Evolutionary conservation across 2,329 filamentous ascomycete species (phyloP), one percentile per base, ranked within the genome.

Genomic region (Aspergillus sp.): DNA sequence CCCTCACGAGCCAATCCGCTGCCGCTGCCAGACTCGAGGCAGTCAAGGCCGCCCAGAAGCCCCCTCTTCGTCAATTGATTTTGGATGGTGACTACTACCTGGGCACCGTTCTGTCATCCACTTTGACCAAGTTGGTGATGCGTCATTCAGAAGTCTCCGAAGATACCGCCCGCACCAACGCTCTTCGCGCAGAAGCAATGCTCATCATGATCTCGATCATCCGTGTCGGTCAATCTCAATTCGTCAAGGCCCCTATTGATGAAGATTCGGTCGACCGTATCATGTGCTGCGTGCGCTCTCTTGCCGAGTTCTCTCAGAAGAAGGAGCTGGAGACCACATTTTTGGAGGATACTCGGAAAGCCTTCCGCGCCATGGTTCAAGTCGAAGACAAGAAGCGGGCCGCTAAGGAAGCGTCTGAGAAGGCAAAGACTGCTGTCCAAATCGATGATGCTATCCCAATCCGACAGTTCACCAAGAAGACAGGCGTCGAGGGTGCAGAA

Each of bases 131-230:
- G 72, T 79, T 98, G 43, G 93, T 98, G 40, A 95, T 98, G 90
- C 87, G 93, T 42, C 90, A 97, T 66, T 86, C 89, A 2, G 90
- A 97, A 63, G 90, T 97, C 47, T 96, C 91, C 1, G 75, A 85
- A 26, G 91, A 96, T 58, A 70, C 77, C 35, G 87, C 88, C 35
- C 85, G 93, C 33, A 97, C 91, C 28, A 98, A 98, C 58, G 90
- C 91, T 28, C 79, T 98, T 27, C 86, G 89, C 39, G 93, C 93
- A 4, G 93, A 98, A 69, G 93, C 93, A 36, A 98, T 98, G 93
- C 79, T 98, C 42, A 97, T 98, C 64, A 95, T 97, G 90, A 95
- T 98, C 57, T 97, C 93, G 5, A 94, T 98, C 55, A 89, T 98
- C 54, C 90, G 93, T 39, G 93, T 96, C 48, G 93, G 93, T 33